Base-by-base conservation (phyloP, 305 asterid genomes). In the Ajuga reptans region DNA sequence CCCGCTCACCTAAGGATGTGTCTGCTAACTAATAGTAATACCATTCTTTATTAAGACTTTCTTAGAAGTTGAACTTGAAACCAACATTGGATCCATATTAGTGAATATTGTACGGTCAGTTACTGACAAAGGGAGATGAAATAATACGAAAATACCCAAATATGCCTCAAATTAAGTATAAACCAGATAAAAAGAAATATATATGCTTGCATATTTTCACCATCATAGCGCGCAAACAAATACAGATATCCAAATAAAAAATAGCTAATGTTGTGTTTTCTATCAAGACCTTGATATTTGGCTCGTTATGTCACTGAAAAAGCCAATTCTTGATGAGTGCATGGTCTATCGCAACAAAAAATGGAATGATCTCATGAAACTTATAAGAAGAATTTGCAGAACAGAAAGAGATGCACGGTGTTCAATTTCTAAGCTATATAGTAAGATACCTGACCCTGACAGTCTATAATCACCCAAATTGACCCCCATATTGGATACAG, bases 1-100 rank as follows among this genome's bases (percentile, higher is more conserved):
- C 72, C 10, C 17, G 45, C 57, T 65, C 46, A 72, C 66, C 69
- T 37, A 39, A 31, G 31, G 3, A 53, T 71, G 16, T 3, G 63
- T 21, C 27, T 42, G 5, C 5, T 33, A 9, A 34, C 61, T 65
- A 55, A 45, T 17, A 64, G 43, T 69, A 12, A 29, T 11, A 64
- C 64, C 34, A 55, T 62, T 65, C 58, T 27, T 14, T 69, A 14
- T 33, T 37, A 9, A 10, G 4, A 31, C 47, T 50, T 50, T 9
- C 36, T 70, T 4, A 27, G 7, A 21, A 45, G 57, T 42, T 68
- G 43, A 21, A 45, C 47, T 42, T 68, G 43, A 42, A 55, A 36
- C 27, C 21, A 50, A 11, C 72, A n/a, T 24, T 12, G 10, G 4
- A 71, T 39, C 1, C 0, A 39, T 12, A 14, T 15, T n/a, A 29